Percentiles rank a stretch among this genome's conserved stretches.
Evolutionary conservation across 1,284 basidiomycete genomes (phyloP).

Genomic region (Vanrija sp.): DNA sequence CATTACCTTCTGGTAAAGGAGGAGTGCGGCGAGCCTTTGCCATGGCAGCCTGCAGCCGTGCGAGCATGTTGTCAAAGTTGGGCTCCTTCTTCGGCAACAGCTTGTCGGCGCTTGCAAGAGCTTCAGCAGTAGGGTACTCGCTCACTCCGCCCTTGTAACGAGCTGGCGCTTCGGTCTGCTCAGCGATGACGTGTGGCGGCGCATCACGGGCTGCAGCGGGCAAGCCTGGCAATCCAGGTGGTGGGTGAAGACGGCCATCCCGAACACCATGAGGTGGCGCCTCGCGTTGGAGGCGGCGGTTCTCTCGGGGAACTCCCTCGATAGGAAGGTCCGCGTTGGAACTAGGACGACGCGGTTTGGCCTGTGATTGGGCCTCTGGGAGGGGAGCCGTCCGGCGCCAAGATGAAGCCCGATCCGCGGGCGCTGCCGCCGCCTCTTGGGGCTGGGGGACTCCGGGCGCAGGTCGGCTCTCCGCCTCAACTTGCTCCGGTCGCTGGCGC

Average conservation of each 20-base stretch:
- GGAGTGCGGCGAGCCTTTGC: conserved; percentile 56
- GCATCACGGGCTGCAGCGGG: not conserved
- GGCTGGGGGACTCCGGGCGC: too few relatives aligned
- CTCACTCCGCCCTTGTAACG: not conserved
- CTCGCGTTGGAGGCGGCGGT: not conserved
- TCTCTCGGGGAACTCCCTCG: not conserved
- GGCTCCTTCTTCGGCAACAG: conserved; percentile 52
- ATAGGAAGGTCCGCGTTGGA: not conserved
- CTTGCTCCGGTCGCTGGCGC: conserved; percentile 1
- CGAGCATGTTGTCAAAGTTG: conserved; percentile 77
- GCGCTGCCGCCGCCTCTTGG: not conserved
- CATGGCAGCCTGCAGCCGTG: conserved; percentile 79
- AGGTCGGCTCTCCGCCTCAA: too few relatives aligned
- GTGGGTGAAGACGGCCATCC: too few relatives aligned
- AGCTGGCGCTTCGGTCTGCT: not conserved
- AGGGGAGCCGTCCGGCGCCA: not conserved
- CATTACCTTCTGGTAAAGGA: too few relatives aligned
- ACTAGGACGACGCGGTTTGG: too few relatives aligned
- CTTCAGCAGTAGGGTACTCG: conserved; percentile 2
- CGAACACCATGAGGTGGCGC: conserved; percentile 2
- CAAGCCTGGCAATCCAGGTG: too few relatives aligned
- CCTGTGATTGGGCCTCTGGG: not conserved
- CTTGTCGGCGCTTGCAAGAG: not conserved
- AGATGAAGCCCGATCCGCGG: conserved; percentile 10
- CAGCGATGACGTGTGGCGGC: not conserved